Base-by-base conservation (phyloP, 2,329 filamentous ascomycete species). In the Pleoardoris graminearum region DNA sequence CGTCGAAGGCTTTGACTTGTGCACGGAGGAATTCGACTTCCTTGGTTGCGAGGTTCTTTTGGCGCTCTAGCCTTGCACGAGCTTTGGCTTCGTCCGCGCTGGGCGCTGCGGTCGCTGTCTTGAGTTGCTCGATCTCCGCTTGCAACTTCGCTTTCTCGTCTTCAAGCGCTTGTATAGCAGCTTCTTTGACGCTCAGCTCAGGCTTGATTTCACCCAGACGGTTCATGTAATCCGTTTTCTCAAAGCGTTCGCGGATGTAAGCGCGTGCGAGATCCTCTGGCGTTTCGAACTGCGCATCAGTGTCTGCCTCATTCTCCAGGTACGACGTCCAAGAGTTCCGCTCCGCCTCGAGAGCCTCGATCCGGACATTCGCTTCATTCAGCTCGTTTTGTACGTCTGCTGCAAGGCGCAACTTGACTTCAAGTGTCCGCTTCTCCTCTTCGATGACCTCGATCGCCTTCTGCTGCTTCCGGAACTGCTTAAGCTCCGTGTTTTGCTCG, bases 21-120 rank as follows among this genome's bases (percentile, higher is more conserved):
- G 91, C 93, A 19, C 94, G 89, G 6, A 99, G 82, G 69, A 96
- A 96, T 61, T 97, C 92, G 0, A 94, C 90, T 70, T 99, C 95
- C 68, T 97, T 97, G 21, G 91, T 81, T 0, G 92, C 91, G 7
- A 99, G 81, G 0, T 82, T 84, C 52, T 90, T 89, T 69, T 97
- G 93, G 53, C 94, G 83, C 64, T 99, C 93, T 0, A 97, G 77
- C 27, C 94, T 84, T 48, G 88, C 78, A 37, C 85, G 86, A 1
- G 83, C 82, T 74, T 91, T 83, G 56, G 70, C 88, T 65, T 90
- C 88, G 14, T 79, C 77, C 19, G 63, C 49, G 33, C 60, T 69
- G 2, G 62, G 43, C 17, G 76, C 80, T 1, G 75, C 60, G 21
- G 64, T 58, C 3, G 76, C 76, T 1, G 77, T 74, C 65, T 86